Evolutionary conservation across 2,329 filamentous ascomycete species (phyloP), one percentile per base, ranked within the genome.

Genomic region (Didymella arachidicola): DNA sequence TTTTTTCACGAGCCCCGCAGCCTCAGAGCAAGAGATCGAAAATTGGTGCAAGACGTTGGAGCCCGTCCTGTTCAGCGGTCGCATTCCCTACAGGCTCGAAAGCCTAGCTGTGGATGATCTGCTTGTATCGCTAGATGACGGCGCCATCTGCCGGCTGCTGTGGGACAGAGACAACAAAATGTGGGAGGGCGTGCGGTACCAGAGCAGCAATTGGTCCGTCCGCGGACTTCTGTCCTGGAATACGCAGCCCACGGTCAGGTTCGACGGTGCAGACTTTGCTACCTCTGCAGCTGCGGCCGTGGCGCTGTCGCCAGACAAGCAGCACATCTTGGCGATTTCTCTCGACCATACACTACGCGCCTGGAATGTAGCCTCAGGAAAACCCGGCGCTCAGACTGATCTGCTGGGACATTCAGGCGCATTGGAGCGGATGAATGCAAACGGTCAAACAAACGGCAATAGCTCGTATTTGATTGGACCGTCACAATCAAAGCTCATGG

Each of bases 331-430:
- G 68, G 93, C 93, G 0, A 87, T 97, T 47, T 95, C 91, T 63
- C 81, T 99, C 59, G 93, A 99, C 68, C 93, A 99, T 73, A 89
- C 88, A 11, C 80, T 99, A 72, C 89, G 93, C 70, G 88, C 95
- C 38, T 98, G 95, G 94, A 95, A 96, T 71, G 82, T 94, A 30
- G 82, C 86, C n/a, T 91, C 86, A 38, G 93, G 93, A 45, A 90
- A 89, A 72, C 85, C 96, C 53, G 86, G 91, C 5, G 87, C 87
- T 55, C 88, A 89, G 6, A 87, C 87, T 66, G 94, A 99, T 76
- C 82, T 99, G 30, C 77, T 98, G 16, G 87, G 89, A 66, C 84
- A 88, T 19, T 68, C 69, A 25, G 73, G 66, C 26, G 85, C 89
- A 49, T 83, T 87, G 1, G 87, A 91, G 48, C 90, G 93, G 53